Percentiles rank a stretch among this genome's conserved stretches.
These are phyloP conservation scores for Puya raimondii DNA, from an alignment of 176 grass and related monocot species.

Conservation along the genomic window DNA sequence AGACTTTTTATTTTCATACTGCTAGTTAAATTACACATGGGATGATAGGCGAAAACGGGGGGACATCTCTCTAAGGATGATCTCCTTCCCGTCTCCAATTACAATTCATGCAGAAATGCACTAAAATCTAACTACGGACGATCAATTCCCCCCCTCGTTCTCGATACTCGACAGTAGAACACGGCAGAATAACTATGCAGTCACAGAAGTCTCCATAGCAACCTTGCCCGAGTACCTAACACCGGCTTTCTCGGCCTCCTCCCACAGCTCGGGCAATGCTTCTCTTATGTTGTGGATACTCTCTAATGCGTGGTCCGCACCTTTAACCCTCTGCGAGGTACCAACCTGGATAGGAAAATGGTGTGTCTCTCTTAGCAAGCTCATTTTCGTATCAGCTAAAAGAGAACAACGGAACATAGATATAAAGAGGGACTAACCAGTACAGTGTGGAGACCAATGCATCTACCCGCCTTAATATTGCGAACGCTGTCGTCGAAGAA, in stretches of 20 bases:
- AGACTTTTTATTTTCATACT: conserved; percentile 24
- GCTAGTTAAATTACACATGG: conserved; percentile 16
- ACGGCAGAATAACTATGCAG: conserved; percentile 20
- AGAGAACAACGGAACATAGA: conserved; percentile 1
- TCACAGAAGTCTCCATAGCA: conserved; percentile 60
- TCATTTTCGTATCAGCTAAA: neutral
- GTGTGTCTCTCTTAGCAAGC: neutral
- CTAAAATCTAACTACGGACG: neutral
- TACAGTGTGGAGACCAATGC: conserved; percentile 49
- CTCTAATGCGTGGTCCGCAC: conserved; percentile 77
- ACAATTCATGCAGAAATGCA: conserved; percentile 6
- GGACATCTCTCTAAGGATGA: neutral
- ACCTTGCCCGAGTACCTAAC: conserved; percentile 56
- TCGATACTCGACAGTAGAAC: neutral
- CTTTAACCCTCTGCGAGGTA: conserved; percentile 53
- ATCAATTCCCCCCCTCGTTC: neutral
- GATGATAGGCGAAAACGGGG: neutral
- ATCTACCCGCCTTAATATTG: conserved; percentile 75
- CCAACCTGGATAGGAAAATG: conserved; percentile 43
- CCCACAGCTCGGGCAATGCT: conserved; percentile 77
- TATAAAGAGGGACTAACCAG: conserved; percentile 25
- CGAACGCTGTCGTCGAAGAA: conserved; percentile 76
- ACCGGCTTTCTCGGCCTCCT: conserved; percentile 57
- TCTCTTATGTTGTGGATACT: conserved; percentile 84
- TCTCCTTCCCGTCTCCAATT: neutral